A percentile compares a stretch with the other conserved stretches of the same genome.
Evolutionary conservation across 2,329 filamentous ascomycete genomes (phyloP).

Genomic region (Arachnomyces sp.): DNA sequence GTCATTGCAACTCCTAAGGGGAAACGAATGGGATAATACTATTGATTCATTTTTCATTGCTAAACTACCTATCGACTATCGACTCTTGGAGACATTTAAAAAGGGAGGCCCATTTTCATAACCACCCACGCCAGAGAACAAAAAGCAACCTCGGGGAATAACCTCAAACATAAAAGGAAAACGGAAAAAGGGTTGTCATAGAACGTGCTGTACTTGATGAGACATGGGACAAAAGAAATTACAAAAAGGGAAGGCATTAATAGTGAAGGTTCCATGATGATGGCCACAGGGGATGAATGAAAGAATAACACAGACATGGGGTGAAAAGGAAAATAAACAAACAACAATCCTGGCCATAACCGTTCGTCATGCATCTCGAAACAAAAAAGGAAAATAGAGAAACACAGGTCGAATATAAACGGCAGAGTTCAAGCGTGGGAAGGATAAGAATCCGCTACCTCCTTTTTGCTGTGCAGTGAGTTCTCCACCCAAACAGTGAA

Average conservation of each 20-base stretch:
- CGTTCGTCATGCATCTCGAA: conserved; percentile 1
- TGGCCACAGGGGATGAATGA: conserved; percentile 1
- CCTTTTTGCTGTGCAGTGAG: too few species aligned
- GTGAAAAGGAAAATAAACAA: not conserved
- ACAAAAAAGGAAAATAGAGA: conserved; percentile 1
- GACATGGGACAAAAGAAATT: conserved; percentile 5
- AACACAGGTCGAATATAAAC: not conserved
- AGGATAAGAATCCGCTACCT: too few species aligned
- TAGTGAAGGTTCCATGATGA: not conserved
- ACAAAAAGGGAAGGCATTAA: conserved; percentile 3
- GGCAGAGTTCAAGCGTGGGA: not conserved
- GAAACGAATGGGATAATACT: not conserved
- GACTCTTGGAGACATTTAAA: too few species aligned
- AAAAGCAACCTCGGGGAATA: too few species aligned
- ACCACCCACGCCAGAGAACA: too few species aligned
- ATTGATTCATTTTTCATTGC: conserved; percentile 13
- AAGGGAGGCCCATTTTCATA: too few species aligned
- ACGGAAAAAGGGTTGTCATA: not conserved
- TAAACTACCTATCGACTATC: too few species aligned
- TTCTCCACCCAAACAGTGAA: too few species aligned
- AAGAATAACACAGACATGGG: conserved; percentile 1
- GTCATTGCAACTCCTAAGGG: not conserved
- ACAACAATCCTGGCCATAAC: conserved; percentile 3
- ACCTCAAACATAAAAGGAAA: not conserved
- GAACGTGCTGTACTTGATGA: not conserved